Conservation (phyloP, 2,329 filamentous ascomycete genomes). For the Nemania sp. region DNA sequence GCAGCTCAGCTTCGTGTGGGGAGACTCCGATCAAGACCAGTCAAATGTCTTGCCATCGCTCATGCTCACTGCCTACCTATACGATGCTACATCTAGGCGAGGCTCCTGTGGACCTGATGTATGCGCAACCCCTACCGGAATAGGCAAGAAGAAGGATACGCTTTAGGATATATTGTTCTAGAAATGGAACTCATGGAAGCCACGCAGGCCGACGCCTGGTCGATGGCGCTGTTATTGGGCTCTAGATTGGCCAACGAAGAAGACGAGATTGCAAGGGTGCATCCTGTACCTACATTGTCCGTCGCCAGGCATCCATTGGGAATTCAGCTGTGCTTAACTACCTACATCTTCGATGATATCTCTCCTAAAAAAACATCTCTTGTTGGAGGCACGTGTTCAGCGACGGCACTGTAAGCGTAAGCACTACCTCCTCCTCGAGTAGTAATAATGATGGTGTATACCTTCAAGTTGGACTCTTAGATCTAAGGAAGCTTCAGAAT, state of each 20-base stretch:
- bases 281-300: conserved; percentile 1
- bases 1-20: conserved; percentile 25
- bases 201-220: neutral
- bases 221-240: neutral
- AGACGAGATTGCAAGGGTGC: conserved; percentile 11
- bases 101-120: neutral
- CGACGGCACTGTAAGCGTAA: neutral
- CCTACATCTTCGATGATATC: no score
- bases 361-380: no score
- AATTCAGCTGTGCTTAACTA: no score
- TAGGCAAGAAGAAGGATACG: neutral
- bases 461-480: neutral
- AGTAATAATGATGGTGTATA: neutral
- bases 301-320: neutral
- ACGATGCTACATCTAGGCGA: conserved; percentile 9
- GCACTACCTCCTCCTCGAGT: neutral
- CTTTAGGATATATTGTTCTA: conserved; percentile 9
- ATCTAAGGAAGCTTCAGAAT: neutral
- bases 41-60: conserved; percentile 4
- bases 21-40: neutral
- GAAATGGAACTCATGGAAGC: conserved; percentile 3
- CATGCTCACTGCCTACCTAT: conserved; percentile 4
- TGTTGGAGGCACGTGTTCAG: neutral
- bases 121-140: neutral
- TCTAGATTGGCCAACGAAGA: no score